phyloP scores from a whole-genome alignment of 1,284 basidiomycete genomes.

The Cerrena zonata region DNA sequence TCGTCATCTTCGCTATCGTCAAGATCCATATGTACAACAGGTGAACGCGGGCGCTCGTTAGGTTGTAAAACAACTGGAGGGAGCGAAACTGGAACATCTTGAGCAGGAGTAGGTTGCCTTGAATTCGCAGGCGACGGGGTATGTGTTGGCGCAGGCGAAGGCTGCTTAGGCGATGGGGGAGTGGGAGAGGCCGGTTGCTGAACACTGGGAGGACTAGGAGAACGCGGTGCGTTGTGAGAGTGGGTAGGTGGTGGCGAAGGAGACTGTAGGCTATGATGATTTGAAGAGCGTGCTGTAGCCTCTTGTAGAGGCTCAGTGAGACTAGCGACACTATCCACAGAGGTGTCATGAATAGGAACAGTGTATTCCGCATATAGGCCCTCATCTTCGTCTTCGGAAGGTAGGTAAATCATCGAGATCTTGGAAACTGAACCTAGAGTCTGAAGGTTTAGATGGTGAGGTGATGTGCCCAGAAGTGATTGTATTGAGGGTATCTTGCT shows the following conservation, averaged over 20 bases:
- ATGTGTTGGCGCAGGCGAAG: not conserved
- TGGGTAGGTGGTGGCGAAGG: not conserved
- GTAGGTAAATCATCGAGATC: not conserved
- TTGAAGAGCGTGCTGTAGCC: not conserved
- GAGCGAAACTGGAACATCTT: no score
- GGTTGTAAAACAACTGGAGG: not conserved
- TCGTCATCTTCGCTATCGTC: constrained; percentile 11
- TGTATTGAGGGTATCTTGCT: not conserved
- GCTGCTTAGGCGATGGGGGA: not conserved
- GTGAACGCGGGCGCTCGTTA: not conserved
- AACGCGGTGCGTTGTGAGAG: not conserved
- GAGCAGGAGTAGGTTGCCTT: no score
- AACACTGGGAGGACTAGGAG: not conserved
- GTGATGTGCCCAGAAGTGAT: not conserved
- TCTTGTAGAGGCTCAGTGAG: not conserved
- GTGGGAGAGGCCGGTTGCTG: not conserved
- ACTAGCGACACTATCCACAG: not conserved
- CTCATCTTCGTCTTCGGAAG: constrained; percentile 1
- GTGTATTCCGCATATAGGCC: not conserved
- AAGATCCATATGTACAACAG: not conserved
- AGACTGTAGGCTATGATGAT: not conserved
- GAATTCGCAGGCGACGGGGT: not conserved
- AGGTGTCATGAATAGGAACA: constrained; percentile 4
- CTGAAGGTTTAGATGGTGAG: not conserved
- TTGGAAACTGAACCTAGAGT: constrained; percentile 1